Base-by-base conservation (phyloP, 371 early-diverging fungal genomes). In the Nematocida minor region DNA sequence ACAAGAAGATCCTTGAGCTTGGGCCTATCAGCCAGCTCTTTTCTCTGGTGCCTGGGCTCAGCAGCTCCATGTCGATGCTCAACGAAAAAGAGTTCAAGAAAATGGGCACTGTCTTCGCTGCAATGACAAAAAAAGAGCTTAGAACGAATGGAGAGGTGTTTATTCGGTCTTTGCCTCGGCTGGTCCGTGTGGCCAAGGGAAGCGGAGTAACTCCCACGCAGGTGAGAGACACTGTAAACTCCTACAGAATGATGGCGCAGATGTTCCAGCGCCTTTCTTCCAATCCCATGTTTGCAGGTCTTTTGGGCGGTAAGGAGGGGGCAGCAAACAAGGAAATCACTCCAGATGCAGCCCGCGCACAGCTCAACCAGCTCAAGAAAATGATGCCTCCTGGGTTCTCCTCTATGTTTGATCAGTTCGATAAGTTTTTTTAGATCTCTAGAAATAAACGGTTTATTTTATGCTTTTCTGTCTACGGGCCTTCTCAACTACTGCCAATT, bases 41-140 rank as follows among this genome's bases (percentile, higher is more conserved):
- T 90, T 91, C 93, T 51, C 93, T 93, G 92, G 90, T 97, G 85
- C 98, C 98, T 11, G 97, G 97, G 25, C 89, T 93, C 87, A 90
- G 89, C 22, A 91, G 94, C 55, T 87, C 93, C 85, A n/a, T n/a
- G n/a, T n/a, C n/a, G n/a, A 82, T 94, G 80, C 79, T 84, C 11
- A 86, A 81, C 62, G 78, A 90, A 60, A 66, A 83, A 38, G 89
- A 89, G 66, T 91, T 93, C 48, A 87, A 88, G 32, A 89, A 88
- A 36, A 87, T 94, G 87, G 91, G 93, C 88, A 91, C 91, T 81
- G 91, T 96, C 80, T 92, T 98, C 89, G 96, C 96, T 83, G 92
- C 92, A 79, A 93, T 98, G 94, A 94, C 90, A 2, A 91, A 94
- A 41, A 81, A 84, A 62, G 98, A 98, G 85, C 86, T 98, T 32